Base-by-base conservation (phyloP, 139 green algal genomes). In the Chlamydomonas applanata region DNA sequence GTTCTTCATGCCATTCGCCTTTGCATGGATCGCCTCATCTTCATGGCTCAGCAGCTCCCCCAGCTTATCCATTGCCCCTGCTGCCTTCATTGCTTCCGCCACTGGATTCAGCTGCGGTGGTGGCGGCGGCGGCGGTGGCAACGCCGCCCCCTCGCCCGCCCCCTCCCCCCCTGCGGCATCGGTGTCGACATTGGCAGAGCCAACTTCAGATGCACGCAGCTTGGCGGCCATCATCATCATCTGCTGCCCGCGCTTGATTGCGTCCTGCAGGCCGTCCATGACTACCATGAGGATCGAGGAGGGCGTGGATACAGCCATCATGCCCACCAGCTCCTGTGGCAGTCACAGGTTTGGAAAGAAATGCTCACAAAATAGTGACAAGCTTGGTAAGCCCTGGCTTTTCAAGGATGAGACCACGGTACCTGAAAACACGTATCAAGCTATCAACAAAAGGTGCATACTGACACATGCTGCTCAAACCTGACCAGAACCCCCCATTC, bases 11-110 rank as follows among this genome's bases (percentile, higher is more conserved):
- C 59, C 59, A 35, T 35, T 66, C 4, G 25, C 59, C 59, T 66
- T 66, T 3, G n/a, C 24, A 35, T 66, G n/a, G 4, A 66, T 19
- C 2, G 29, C n/a, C 59, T 34, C 59, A 36, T 66, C 59, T 35
- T 29, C 30, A 30, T 30, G 29, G 24, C 9, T 30, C 59, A 66
- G 59, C 59, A 66, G 16, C n/a, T 66, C 59, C 24, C 30, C n/a
- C n/a, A 66, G n/a, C 59, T 66, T 66, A 22, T 66, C 59, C 24
- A 66, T 29, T 4, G 59, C 59, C 59, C 59, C 59, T 66, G 59
- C 59, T 3, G 17, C 25, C n/a, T 66, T 66, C 11, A 66, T 66
- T 24, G n/a, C 59, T 30, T 40, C 59, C 22, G 25, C 59, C 29
- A 66, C 25, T 11, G 11, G n/a, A 9, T 66, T 66, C 9, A 25